Base-by-base conservation (phyloP, 805 yeast genomes). In the Suhomyces emberorum region DNA sequence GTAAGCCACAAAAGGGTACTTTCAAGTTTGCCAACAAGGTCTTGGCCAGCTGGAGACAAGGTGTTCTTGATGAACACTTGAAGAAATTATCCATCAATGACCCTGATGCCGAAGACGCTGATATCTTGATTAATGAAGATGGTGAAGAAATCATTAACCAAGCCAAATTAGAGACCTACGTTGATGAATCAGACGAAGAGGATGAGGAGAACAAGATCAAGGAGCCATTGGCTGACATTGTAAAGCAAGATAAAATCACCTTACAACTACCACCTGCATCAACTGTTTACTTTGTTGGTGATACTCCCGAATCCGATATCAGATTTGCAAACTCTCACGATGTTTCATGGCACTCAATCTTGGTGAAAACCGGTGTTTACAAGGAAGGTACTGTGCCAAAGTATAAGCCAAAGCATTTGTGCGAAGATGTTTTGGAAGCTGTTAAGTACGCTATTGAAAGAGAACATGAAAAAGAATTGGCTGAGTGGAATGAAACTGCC, bases 1-100 rank as follows among this genome's bases (percentile, higher is more conserved):
- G 96, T 54, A 88, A 88, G 61, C 96, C 96, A 1, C 93, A 88
- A 57, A 72, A 81, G 48, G 89, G 89, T 34, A 88, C 96, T 14
- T 88, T 88, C 63, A 76, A 77, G 55, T 88, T 77, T 53, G 95
- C 95, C 38, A 81, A 81, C 55, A 83, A 83, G 59, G 83, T 87
- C 20, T 71, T 88, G 47, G 70, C 78, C 21, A 67, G 66, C 36
- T 87, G 95, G 95, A 75, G 95, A 62, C 76, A 80, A 53, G 85
- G 83, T 44, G 82, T 83, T 19, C 70, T 83, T 54, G 85, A 82
- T 41, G 84, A 79, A 47, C 86, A 84, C 55, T 78, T 83, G 49
- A 80, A 78, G 55, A 73, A 73, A 45, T 49, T 65, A 54, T 64
- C 61, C 29, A 60, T 66, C 35, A 51, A 66, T 47, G 72, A 66